Percentiles rank a stretch among this genome's conserved stretches.
Evolutionary conservation across 2,329 filamentous ascomycete genomes (phyloP).

Genomic region (Claviceps sp.): DNA sequence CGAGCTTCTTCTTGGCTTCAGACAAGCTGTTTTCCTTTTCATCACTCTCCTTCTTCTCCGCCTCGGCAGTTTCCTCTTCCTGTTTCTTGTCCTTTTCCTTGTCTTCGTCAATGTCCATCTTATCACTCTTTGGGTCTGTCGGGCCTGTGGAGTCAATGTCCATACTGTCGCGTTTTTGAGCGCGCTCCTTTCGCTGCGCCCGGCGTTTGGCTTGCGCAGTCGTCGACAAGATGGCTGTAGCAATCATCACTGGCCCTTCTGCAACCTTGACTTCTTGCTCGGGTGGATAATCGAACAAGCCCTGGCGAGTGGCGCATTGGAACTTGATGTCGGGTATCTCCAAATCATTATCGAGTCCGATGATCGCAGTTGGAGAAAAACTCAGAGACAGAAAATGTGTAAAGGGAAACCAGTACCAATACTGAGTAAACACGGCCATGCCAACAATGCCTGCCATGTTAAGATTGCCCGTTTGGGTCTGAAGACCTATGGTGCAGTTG

Average conservation of each 20-base stretch:
- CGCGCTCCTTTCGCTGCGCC: slow-evolving; percentile 85
- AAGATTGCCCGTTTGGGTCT: slow-evolving; percentile 94
- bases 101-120: slow-evolving; percentile 76
- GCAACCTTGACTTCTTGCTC: slow-evolving; percentile 92
- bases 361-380: slow-evolving; percentile 93
- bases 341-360: slow-evolving; percentile 84
- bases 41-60: slow-evolving; percentile 33
- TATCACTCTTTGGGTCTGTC: slow-evolving; percentile 54
- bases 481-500: slow-evolving; percentile 95
- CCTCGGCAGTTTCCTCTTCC: slow-evolving; percentile 35
- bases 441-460: slow-evolving; percentile 98
- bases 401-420: slow-evolving; percentile 99
- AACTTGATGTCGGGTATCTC: slow-evolving; percentile 93
- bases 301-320: slow-evolving; percentile 86
- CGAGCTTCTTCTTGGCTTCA: slow-evolving; percentile 71
- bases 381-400: slow-evolving; percentile 93
- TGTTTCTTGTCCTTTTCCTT: slow-evolving; percentile 46
- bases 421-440: slow-evolving; percentile 96
- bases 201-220: slow-evolving; percentile 94
- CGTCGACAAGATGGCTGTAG: slow-evolving; percentile 89
- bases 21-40: slow-evolving; percentile 32
- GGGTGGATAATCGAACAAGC: slow-evolving; percentile 93
- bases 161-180: slow-evolving; percentile 86
- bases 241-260: slow-evolving; percentile 84
- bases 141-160: slow-evolving; percentile 70